Base-by-base conservation (phyloP, 371 early-diverging fungal species). In the Neoconidiobolus thromboides region DNA sequence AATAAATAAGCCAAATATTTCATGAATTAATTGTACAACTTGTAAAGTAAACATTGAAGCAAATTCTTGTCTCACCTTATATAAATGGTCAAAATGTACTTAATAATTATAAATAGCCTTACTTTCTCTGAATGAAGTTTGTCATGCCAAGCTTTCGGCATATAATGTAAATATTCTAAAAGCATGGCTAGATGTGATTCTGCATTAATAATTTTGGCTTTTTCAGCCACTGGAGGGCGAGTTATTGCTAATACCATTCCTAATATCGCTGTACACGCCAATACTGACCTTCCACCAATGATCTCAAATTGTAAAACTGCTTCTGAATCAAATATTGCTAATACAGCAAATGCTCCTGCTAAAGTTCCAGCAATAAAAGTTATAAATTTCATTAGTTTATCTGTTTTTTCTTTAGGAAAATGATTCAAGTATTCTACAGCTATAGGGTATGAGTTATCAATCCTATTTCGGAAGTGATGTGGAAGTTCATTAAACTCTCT, bases 401-500 rank as follows among this genome's bases (percentile, higher is more conserved):
- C 78, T 1, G 87, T 74, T 48, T 83, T 81, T 53, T 83, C 81
- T 55, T 89, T 85, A 0, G 93, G 91, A 63, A 95, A 96, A 68
- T 93, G 93, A 48, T 80, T 72, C 51, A 95, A 69, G 67, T 96
- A 98, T 60, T 77, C 71, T 50, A 76, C 79, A 6, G 97, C 93
- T 42, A 72, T 64, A 2, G 72, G 76, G 67, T 85, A 78, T 39
- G 86, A 83, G 0, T 75, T 63, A 57, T 79, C 79, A 38, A 96
- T 70, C 2, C 98, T 81, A 26, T 71, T 67, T 55, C 81, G 73
- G 65, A 95, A 91, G 26, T 85, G 61, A 66, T 96, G 95, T 0
- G 94, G 93, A 9, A 93, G 74, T 67, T 98, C 98, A 69, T 98
- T 96, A 65, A 93, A 95, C 69, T 96, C 93, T 52, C 96, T 81